These are phyloP conservation scores for Lasiodiplodia gonubiensis DNA, from an alignment of 2,329 filamentous ascomycete genomes.

Conservation along the genomic window DNA sequence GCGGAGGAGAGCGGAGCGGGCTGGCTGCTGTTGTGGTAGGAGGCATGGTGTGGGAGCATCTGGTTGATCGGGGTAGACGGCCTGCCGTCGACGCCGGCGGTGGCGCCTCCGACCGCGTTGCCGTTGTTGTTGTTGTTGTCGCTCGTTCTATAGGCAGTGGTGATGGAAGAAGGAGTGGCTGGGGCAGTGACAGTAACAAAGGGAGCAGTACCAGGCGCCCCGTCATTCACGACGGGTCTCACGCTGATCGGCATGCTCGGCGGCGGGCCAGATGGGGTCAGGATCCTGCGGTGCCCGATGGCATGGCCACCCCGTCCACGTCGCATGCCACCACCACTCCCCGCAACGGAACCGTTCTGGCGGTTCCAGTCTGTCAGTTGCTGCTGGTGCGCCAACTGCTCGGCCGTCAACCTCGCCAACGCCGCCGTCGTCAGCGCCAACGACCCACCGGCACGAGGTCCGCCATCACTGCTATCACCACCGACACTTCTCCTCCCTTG, in stretches of 20 bases:
- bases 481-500: background rate
- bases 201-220: background rate
- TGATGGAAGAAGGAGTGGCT: background rate
- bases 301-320: background rate
- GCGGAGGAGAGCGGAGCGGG: background rate
- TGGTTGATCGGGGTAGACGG: background rate
- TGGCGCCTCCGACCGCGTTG: background rate
- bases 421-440: slow-evolving; percentile 1
- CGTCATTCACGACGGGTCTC: background rate
- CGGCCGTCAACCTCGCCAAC: slow-evolving; percentile 4
- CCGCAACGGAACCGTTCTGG: background rate
- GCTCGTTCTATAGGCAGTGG: background rate
- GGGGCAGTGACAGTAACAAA: background rate
- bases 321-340: background rate
- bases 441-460: too few relatives aligned
- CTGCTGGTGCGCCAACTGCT: background rate
- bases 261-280: slow-evolving; percentile 5
- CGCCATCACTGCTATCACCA: background rate
- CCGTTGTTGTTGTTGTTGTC: background rate
- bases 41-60: background rate
- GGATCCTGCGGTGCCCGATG: background rate
- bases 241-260: slow-evolving; percentile 3
- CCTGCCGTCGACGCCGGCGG: background rate
- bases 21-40: background rate
- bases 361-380: background rate